Base-by-base conservation (phyloP, 257 asterid genomes). In the Verbena officinalis region DNA sequence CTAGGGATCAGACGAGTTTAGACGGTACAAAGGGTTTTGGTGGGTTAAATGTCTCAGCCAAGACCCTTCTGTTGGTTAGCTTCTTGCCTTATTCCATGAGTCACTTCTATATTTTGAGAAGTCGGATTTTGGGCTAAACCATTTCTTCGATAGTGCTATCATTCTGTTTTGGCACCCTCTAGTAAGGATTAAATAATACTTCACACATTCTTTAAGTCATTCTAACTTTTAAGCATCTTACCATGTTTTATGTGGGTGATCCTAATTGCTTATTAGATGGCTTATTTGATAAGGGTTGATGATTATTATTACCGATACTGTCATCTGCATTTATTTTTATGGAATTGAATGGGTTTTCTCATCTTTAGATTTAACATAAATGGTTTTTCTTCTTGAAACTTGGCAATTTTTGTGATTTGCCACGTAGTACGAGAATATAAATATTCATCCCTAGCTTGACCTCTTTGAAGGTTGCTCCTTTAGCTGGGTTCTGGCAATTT, bases 181-280 rank as follows among this genome's bases (percentile, higher is more conserved):
- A 51, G 57, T 30, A 51, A 53, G 39, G 39, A 23, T 23, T 13
- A 24, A 53, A 21, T 44, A 44, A 44, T 9, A 1, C 38, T 3
- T 48, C 1, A 48, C 19, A 48, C 55, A 17, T 48, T 20, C n/a
- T 48, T 48, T 27, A 4, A 23, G 20, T 24, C 59, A 53, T 53
- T n/a, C n/a, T n/a, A n/a, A n/a, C n/a, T n/a, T 13, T 16, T 13
- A 53, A 1, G 38, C 19, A n/a, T 11, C 19, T 53, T 24, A 20
- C 17, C 39, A 27, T 53, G 58, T 23, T 53, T 53, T 53, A 24
- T 53, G 59, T 5, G 39, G 39, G 39, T 27, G 59, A 23, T 21
- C 20, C 36, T 27, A 12, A 53, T 24, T 53, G 39, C 39, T 53
- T 21, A 9, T 13, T 53, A 7, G 39, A 53, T 23, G 7, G 24